Percentiles rank a stretch among this genome's conserved stretches.
phyloP scores from a whole-genome alignment of 352 stramenopile species.

The Phytophthora sp. region DNA sequence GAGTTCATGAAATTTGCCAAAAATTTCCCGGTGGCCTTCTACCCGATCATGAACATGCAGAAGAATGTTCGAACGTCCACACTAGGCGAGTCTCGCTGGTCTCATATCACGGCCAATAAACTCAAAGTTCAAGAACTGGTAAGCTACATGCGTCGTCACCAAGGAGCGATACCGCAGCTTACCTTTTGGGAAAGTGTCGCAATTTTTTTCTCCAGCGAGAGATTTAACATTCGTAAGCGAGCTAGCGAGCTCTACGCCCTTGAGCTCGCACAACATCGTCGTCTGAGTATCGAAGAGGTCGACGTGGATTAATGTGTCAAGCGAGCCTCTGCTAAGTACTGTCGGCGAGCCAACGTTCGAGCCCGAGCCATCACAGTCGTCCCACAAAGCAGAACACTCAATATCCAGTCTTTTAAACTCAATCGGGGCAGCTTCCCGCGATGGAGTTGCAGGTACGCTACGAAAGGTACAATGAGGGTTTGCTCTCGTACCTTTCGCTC shows the following conservation, averaged over 20 bases:
- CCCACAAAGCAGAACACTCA: conserved; percentile 34
- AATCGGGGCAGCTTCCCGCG: conserved; percentile 45
- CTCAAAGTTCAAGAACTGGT: conserved; percentile 60
- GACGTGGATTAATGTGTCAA: conserved; percentile 23
- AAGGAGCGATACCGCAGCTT: conserved; percentile 51
- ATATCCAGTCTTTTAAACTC: conserved; percentile 44
- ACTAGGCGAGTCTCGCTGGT: conserved; percentile 50
- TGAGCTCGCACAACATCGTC: conserved; percentile 45
- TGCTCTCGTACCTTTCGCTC: conserved; percentile 53
- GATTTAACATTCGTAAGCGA: conserved; percentile 55
- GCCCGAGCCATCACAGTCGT: conserved; percentile 38
- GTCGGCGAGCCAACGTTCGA: conserved; percentile 38
- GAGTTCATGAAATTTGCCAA: conserved; percentile 64
- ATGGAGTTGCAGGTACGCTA: conserved; percentile 50
- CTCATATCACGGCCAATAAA: conserved; percentile 50
- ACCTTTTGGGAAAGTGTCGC: conserved; percentile 45
- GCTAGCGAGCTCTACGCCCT: conserved; percentile 52
- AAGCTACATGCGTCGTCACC: conserved; percentile 65
- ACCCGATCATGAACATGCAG: conserved; percentile 65
- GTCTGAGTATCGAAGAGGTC: conserved; percentile 22
- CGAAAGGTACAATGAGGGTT: conserved; percentile 35
- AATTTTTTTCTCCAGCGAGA: conserved; percentile 56
- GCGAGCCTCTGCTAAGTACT: conserved; percentile 36
- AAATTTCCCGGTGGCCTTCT: conserved; percentile 59
- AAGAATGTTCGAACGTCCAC: conserved; percentile 54